Percentiles rank a stretch among this genome's conserved stretches.
phyloP scores from a whole-genome alignment of 192 early-diverging fungal species.

The Coemansia guatemalensis region DNA sequence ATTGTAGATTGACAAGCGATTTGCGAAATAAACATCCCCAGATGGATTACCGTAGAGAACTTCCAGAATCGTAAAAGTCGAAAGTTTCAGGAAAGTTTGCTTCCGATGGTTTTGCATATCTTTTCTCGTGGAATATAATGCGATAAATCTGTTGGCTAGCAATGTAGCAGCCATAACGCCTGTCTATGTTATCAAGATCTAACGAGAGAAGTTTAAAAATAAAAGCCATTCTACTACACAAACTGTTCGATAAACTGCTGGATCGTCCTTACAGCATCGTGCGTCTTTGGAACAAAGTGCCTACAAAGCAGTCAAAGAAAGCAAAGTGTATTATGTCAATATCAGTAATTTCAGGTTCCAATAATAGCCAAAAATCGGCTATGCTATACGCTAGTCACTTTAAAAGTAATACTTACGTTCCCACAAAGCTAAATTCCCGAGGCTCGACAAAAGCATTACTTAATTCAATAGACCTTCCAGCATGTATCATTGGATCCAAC shows the following conservation, averaged over 20 bases:
- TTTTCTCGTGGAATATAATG: too few relatives aligned
- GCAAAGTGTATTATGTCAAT: neutral
- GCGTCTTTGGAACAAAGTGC: conserved; percentile 46
- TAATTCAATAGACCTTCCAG: conserved; percentile 38
- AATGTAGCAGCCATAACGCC: too few relatives aligned
- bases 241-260: conserved; percentile 31
- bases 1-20: too few relatives aligned
- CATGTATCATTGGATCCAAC: conserved; percentile 39
- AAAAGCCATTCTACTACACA: neutral
- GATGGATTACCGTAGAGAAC: too few relatives aligned
- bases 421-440: conserved; percentile 23
- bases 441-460: conserved; percentile 21
- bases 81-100: too few relatives aligned
- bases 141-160: too few relatives aligned
- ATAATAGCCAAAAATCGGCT: too few relatives aligned
- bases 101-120: too few relatives aligned
- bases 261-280: conserved; percentile 20
- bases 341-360: neutral
- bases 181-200: too few relatives aligned
- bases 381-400: too few relatives aligned
- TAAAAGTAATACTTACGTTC: conserved; percentile 26
- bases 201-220: neutral
- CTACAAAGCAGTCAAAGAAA: conserved; percentile 10
- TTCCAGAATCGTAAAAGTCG: too few relatives aligned
- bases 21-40: too few relatives aligned